Percentiles rank a stretch among this genome's conserved stretches.
Conservation (phyloP, 2,329 filamentous ascomycete species). For the Fusarium aywerte region DNA sequence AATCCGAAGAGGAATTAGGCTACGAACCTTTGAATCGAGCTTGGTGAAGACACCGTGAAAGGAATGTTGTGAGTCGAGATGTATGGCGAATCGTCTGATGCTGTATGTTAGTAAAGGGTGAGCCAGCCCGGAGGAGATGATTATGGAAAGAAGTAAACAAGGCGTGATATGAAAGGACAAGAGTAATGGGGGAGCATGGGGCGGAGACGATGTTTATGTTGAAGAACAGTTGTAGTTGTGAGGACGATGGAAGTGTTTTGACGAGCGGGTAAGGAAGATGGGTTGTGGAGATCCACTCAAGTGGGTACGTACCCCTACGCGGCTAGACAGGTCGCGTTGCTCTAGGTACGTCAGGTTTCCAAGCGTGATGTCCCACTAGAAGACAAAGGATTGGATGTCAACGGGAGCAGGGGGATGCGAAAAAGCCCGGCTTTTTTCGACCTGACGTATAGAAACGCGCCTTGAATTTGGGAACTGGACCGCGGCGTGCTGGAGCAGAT, state of each 20-base stretch:
- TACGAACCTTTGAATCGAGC: conserved; percentile 52
- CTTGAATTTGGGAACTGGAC: conserved; percentile 18
- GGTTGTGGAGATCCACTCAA: conserved; percentile 36
- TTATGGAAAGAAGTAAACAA: conserved; percentile 41
- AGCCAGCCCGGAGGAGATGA: conserved; percentile 30
- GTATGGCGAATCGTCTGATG: conserved; percentile 45
- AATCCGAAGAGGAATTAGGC: conserved; percentile 44
- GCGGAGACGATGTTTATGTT: conserved; percentile 52
- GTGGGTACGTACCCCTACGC: conserved; percentile 50
- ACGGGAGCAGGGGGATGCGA: conserved; percentile 23
- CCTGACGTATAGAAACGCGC: conserved; percentile 41
- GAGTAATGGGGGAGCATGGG: conserved; percentile 40
- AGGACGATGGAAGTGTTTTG: conserved; percentile 52
- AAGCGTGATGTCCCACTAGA: conserved; percentile 46
- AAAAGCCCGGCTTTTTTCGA: conserved; percentile 21
- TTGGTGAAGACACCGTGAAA: conserved; percentile 51
- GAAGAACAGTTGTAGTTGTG: conserved; percentile 48
- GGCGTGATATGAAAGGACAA: conserved; percentile 41
- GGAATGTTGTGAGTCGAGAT: conserved; percentile 51
- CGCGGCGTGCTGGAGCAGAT: conserved; percentile 19
- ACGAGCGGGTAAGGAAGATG: conserved; percentile 51
- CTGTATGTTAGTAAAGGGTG: conserved; percentile 46
- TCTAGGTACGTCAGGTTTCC: conserved; percentile 46
- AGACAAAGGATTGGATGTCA: conserved; percentile 42
- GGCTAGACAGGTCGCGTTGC: conserved; percentile 49